Conservation (phyloP, 2,329 filamentous ascomycete species). For the Aspergillus quadrilineatus region DNA sequence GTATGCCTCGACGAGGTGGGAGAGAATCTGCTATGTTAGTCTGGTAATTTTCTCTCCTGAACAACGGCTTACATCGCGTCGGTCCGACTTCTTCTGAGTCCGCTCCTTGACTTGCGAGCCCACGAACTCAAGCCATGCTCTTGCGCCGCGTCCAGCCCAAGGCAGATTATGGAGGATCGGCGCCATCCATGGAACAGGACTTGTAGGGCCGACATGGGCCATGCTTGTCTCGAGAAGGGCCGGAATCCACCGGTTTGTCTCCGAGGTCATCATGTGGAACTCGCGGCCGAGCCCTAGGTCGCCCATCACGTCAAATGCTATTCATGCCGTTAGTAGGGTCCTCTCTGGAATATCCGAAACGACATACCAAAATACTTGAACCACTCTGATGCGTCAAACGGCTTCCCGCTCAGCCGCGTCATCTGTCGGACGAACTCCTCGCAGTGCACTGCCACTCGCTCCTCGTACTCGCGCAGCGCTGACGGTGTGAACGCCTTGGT, state of each 20-base stretch:
- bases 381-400: background rate
- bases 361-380: background rate
- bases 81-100: background rate
- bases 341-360: too few relatives aligned
- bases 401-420: background rate
- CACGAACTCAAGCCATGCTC: background rate
- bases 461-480: background rate
- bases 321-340: background rate
- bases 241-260: background rate
- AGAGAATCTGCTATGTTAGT: too few relatives aligned
- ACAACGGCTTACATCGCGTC: too few relatives aligned
- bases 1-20: too few relatives aligned
- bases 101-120: background rate
- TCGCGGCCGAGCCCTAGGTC: conserved; percentile 1
- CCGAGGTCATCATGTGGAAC: conserved; percentile 1
- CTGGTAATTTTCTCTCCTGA: too few relatives aligned
- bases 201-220: background rate
- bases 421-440: background rate
- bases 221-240: background rate
- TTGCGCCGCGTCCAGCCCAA: background rate
- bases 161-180: background rate
- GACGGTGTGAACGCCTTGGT: background rate
- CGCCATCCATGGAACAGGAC: background rate
- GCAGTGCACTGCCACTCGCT: background rate
- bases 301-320: conserved; percentile 10